These are phyloP conservation scores for Carex parvula DNA, from an alignment of 176 grass and related monocot genomes.

Conservation along the genomic window DNA sequence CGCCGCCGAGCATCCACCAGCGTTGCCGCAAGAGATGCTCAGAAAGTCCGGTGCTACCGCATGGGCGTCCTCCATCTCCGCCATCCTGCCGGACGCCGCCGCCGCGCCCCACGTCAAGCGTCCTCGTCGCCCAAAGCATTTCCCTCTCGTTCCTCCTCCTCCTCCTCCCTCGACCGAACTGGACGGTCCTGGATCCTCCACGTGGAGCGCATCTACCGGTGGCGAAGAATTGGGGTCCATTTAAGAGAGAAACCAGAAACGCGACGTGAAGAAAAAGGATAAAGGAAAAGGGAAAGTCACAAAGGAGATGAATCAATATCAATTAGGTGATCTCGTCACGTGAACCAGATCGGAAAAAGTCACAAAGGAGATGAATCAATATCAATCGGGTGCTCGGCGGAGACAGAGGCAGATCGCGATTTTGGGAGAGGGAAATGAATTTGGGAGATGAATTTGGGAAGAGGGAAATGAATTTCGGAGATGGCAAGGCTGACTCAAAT, in stretches of 20 bases:
- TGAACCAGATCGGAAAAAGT: too few species aligned
- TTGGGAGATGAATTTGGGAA: too few species aligned
- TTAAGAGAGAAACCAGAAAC: not conserved
- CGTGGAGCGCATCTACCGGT: not conserved
- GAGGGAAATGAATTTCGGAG: too few species aligned
- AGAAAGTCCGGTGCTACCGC: conserved; percentile 30
- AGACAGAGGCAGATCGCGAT: too few species aligned
- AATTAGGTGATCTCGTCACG: too few species aligned
- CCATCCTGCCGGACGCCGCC: conserved; percentile 24
- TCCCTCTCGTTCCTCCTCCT: not conserved
- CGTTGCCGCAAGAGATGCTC: conserved; percentile 14
- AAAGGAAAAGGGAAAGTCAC: too few species aligned
- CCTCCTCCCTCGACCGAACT: not conserved
- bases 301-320: too few species aligned
- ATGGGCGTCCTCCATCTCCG: conserved; percentile 45
- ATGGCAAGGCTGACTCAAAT: too few species aligned
- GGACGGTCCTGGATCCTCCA: not conserved
- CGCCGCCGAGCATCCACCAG: too few species aligned
- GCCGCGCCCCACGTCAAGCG: conserved; percentile 36
- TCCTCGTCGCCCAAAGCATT: conserved; percentile 31
- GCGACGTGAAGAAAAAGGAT: not conserved
- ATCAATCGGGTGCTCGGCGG: too few species aligned
- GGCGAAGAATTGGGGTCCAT: not conserved
- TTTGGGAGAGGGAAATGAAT: too few species aligned
- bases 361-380: too few species aligned